Base-by-base conservation (phyloP, 257 asterid species). In the Jacaranda mimosifolia region DNA sequence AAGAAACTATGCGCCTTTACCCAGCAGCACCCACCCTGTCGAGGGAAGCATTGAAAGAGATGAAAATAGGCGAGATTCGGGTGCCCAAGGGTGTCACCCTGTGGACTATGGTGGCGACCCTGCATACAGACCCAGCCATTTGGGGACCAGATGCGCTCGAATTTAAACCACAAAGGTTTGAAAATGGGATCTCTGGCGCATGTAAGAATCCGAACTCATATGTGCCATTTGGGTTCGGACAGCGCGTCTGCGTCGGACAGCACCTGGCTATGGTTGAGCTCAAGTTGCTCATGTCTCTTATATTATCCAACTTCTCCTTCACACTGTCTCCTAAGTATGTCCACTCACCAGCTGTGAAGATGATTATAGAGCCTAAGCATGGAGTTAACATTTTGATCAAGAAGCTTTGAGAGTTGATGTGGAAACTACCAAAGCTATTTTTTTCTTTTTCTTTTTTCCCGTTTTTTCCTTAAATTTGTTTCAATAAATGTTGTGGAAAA, bases 231-330 rank as follows among this genome's bases (percentile, higher is more conserved):
- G 89, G 90, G 32, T 80, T 83, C 77, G 89, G 89, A 55, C 90
- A 79, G 26, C 82, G 89, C 0, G 77, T 83, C 56, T 86, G 89
- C 42, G 53, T 88, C 1, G 93, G 89, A 6, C 88, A 84, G 59
- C 82, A 88, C 46, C 64, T 88, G 63, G 89, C 93, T 12, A 76
- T 79, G 84, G 82, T 85, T 38, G 90, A 88, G 76, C 85, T 86
- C 7, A 88, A 88, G 77, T 21, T 86, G 55, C 53, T 84, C 0
- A 62, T 88, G 63, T 57, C 87, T 4, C 78, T 81, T 10, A 76
- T 88, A 21, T 7, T 88, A 21, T 72, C 86, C 14, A 81, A 78
- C 9, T 86, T 86, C 38, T 74, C 84, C 13, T 81, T 88, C 80
- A 65, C 80, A 0, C 70, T 86, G 32, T 84, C 91, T 3, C 87